Conservation (phyloP, 164 flowering plant species). For the Amborella trichopoda region DNA sequence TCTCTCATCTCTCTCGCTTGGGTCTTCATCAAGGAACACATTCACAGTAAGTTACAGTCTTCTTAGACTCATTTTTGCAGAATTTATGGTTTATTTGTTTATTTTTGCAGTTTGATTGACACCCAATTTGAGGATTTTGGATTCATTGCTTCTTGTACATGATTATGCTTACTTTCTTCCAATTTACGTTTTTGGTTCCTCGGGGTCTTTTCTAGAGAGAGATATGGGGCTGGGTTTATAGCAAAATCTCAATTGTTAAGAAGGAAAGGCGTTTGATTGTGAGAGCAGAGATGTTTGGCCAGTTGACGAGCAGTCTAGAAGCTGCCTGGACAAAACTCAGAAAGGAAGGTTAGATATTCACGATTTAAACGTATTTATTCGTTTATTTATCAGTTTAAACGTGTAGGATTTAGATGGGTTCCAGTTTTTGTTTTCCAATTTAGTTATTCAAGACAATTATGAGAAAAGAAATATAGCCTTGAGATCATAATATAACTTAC, state of each 20-base stretch:
- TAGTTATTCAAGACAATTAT: too few species aligned
- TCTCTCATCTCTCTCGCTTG: slow-evolving; percentile 18
- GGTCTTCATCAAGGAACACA: slow-evolving; percentile 23
- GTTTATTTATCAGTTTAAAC: background rate
- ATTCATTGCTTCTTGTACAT: background rate
- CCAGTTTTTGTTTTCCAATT: too few species aligned
- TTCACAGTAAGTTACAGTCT: slow-evolving; percentile 34
- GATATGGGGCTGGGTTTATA: slow-evolving; percentile 57
- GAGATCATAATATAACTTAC: too few species aligned
- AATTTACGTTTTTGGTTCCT: background rate
- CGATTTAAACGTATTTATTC: background rate
- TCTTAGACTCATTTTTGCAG: background rate
- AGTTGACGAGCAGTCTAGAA: slow-evolving; percentile 79
- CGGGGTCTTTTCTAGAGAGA: slow-evolving; percentile 30
- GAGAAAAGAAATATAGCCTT: too few species aligned
- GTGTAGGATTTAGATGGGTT: too few species aligned
- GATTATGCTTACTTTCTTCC: background rate
- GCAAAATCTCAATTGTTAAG: slow-evolving; percentile 18
- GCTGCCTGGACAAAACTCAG: slow-evolving; percentile 91
- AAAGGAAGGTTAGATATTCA: slow-evolving; percentile 57
- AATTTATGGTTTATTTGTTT: background rate
- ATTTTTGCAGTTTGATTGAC: background rate
- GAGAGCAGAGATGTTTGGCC: slow-evolving; percentile 97
- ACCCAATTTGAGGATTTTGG: background rate
- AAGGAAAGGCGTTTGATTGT: slow-evolving; percentile 31